phyloP scores from a whole-genome alignment of 257 asterid species.

The Leptodermis oblonga region DNA sequence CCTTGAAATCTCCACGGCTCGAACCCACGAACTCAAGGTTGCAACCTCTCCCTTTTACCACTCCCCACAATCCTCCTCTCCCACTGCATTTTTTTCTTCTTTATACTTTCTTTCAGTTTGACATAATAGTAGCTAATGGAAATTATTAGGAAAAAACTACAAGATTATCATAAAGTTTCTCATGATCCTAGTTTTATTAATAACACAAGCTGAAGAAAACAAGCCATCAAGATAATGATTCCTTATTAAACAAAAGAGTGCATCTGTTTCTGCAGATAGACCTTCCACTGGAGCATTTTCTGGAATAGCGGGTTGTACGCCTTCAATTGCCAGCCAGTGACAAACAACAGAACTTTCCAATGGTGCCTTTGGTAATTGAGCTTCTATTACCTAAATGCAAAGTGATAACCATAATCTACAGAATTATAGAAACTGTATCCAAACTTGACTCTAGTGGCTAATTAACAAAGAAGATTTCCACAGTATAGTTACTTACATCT shows the following conservation, averaged over 20 bases:
- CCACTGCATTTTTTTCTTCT: neutral
- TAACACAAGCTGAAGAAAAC: neutral
- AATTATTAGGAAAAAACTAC: neutral
- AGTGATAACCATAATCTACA: conserved; percentile 3
- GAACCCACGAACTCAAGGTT: too few relatives aligned
- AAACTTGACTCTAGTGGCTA: neutral
- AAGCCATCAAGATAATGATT: neutral
- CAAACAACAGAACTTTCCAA: conserved; percentile 65
- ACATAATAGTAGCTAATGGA: neutral
- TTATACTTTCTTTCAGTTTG: neutral
- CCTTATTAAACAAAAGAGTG: neutral
- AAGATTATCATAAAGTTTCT: neutral
- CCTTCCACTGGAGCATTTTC: conserved; percentile 91
- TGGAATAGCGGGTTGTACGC: conserved; percentile 92
- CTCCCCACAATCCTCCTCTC: too few relatives aligned
- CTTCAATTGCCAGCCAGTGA: conserved; percentile 92
- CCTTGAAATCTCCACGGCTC: too few relatives aligned
- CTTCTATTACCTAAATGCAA: conserved; percentile 68
- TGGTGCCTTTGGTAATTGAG: conserved; percentile 90
- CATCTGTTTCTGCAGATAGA: conserved; percentile 3
- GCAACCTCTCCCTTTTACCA: too few relatives aligned
- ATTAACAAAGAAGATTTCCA: neutral
- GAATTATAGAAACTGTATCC: conserved; percentile 3
- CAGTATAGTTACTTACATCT: conserved; percentile 49
- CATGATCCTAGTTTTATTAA: neutral